These are phyloP conservation scores for Raphanus sativus DNA, from an alignment of 345 rosid species.

Conservation along the genomic window DNA sequence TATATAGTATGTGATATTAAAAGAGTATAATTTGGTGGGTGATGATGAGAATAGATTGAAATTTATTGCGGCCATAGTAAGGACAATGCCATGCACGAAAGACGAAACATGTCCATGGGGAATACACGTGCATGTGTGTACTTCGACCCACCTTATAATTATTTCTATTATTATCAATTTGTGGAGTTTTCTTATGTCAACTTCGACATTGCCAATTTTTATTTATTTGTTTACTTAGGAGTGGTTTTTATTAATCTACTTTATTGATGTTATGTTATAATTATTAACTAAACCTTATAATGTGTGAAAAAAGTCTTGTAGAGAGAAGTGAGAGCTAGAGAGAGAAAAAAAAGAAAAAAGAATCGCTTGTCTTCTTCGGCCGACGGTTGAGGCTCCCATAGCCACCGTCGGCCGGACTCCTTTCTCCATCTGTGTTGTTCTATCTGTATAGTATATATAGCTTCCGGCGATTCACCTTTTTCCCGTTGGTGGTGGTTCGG, in stretches of 20 bases:
- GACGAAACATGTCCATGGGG: constrained; percentile 43
- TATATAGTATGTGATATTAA: background rate
- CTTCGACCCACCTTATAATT: constrained; percentile 39
- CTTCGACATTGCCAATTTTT: constrained; percentile 24
- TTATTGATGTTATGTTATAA: background rate
- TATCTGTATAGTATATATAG: background rate
- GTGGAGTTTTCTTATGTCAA: constrained; percentile 31
- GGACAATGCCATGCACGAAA: constrained; percentile 39
- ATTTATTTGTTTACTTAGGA: background rate
- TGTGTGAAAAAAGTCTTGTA: too few relatives aligned
- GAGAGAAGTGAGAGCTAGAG: too few relatives aligned
- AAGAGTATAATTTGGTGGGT: constrained; percentile 31
- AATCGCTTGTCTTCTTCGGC: too few relatives aligned
- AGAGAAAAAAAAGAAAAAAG: too few relatives aligned
- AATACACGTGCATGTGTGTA: constrained; percentile 39
- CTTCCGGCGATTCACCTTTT: too few relatives aligned
- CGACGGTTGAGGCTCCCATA: too few relatives aligned
- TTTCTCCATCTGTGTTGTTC: too few relatives aligned
- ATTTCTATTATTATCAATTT: constrained; percentile 30
- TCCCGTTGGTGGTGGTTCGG: too few relatives aligned
- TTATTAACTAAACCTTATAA: too few relatives aligned
- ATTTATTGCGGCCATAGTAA: constrained; percentile 28
- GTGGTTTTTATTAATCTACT: background rate
- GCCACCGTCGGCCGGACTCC: too few relatives aligned
- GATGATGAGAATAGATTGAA: constrained; percentile 26